Conservation (phyloP, 192 early-diverging fungal genomes). For the Kappamyces sp. region DNA sequence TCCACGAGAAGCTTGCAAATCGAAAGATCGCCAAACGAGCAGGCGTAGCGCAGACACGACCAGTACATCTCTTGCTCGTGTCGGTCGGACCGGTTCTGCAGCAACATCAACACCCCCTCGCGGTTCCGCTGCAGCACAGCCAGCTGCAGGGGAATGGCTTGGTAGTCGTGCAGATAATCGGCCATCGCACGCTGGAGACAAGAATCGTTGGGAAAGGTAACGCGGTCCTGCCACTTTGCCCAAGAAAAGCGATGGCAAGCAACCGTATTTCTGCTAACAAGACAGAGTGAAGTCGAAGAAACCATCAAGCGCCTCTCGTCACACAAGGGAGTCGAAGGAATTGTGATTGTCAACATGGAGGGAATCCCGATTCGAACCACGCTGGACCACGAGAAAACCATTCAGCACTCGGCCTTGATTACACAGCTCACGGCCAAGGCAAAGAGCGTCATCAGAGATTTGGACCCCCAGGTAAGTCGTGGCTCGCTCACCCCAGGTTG, state of each 20-base stretch:
- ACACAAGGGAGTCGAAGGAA: constrained; percentile 86
- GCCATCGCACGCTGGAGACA: too few species aligned
- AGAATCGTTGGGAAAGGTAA: too few species aligned
- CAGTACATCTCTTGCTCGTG: too few species aligned
- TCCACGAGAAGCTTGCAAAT: too few species aligned
- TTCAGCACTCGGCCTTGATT: constrained; percentile 78
- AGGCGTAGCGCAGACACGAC: too few species aligned
- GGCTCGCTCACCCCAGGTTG: background rate
- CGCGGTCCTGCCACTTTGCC: too few species aligned
- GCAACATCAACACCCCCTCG: too few species aligned
- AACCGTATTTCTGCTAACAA: constrained; percentile 2
- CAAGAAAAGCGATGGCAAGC: background rate
- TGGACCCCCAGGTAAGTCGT: constrained; percentile 72
- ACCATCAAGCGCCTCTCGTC: constrained; percentile 81
- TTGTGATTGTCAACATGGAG: constrained; percentile 87
- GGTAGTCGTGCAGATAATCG: too few species aligned
- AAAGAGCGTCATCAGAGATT: constrained; percentile 62
- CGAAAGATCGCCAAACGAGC: too few species aligned
- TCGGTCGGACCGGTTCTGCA: too few species aligned
- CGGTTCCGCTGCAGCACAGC: too few species aligned
- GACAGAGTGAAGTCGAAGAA: constrained; percentile 80
- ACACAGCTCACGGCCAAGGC: constrained; percentile 76
- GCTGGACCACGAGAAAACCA: constrained; percentile 68
- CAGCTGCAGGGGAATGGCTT: too few species aligned
- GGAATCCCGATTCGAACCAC: constrained; percentile 89